Evolutionary conservation across 2,329 filamentous ascomycete species (phyloP), one percentile per base, ranked within the genome.

Genomic region (Botrytis galanthina): DNA sequence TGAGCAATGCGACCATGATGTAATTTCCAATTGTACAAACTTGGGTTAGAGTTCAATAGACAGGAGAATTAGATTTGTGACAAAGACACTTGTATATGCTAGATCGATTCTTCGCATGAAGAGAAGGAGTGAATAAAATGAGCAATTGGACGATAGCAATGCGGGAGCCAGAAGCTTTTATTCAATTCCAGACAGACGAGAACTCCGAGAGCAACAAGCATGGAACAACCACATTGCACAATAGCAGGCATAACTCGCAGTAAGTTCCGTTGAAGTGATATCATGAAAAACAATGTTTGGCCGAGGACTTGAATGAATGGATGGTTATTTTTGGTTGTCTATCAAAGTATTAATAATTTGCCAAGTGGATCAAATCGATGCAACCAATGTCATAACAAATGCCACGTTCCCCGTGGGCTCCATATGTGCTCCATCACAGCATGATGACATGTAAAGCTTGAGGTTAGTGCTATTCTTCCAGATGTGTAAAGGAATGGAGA

Each of bases 371-470:
- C 32, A 54, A 26, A 20, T 51, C 22, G 44, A 37, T 54, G 26
- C 29, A 67, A 20, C 22, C 26, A 54, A 37, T 66, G 44, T 51
- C 14, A 66, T 66, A 66, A n/a, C 29, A 67, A 67, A 67, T 67
- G 63, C 63, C 44, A 66, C 63, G 63, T 51, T 66, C 63, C 63
- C 44, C 32, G 44, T 66, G 44, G 44, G 46, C 29, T 37, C 32
- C 22, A 37, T 46, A 14, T 37, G 32, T 51, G 32, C 63, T 37
- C 63, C 32, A 67, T 67, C 44, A 51, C 46, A 51, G 12, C 63
- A 67, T 20, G 63, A 67, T 67, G 63, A 37, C 44, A 67, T 54
- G 46, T 67, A 67, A 29, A 67, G 20, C 42, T 14, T 26, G 62
- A 48, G 20, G 32, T 44, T 35, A 39, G 16, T 62, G 60, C 18